Base-by-base conservation (phyloP, 163 green algal genomes). In the Prototheca cutis region DNA sequence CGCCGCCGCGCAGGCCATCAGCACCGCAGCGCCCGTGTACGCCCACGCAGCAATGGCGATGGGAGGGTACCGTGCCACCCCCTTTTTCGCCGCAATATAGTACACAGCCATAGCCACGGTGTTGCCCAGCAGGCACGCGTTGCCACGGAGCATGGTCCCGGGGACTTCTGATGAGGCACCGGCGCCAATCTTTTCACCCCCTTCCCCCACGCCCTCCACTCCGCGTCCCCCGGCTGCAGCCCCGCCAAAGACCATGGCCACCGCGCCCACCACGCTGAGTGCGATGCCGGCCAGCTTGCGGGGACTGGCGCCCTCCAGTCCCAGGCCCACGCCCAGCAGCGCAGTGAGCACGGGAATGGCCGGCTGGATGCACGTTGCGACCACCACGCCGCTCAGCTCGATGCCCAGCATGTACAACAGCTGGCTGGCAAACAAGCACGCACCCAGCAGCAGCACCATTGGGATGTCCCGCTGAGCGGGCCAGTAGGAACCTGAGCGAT, bases 391-490 rank as follows among this genome's bases (percentile, higher is more conserved):
- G 2, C 70, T 79, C 42, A 87, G 52, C 23, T 85, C 71, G 29
- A 90, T 81, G n/a, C 82, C 82, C 21, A 84, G 32, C 58, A 90
- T 86, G 67, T 81, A 90, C 28, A 87, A 70, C n/a, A 86, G 72
- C 73, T 90, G 81, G 27, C 80, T 81, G 8, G 79, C 52, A 55
- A 78, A 88, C n/a, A 86, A 64, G 67, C 70, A 80, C 5, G 73
- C 31, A 15, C 81, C 79, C 28, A 83, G 63, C 4, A 39, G 42
- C 15, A 24, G 27, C 6, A 88, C 54, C 6, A 42, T 52, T 27
- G 53, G 53, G 24, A 79, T 28, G 61, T 88, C 79, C 13, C 4
- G 27, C 27, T 64, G 65, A 49, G 56, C 63, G 17, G 80, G 80
- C 8, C n/a, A n/a, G n/a, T n/a, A n/a, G n/a, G n/a, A n/a, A n/a